Evolutionary conservation across 495 filamentous ascomycete genomes (phyloP).

Genomic region (Haplographium delicatum): DNA sequence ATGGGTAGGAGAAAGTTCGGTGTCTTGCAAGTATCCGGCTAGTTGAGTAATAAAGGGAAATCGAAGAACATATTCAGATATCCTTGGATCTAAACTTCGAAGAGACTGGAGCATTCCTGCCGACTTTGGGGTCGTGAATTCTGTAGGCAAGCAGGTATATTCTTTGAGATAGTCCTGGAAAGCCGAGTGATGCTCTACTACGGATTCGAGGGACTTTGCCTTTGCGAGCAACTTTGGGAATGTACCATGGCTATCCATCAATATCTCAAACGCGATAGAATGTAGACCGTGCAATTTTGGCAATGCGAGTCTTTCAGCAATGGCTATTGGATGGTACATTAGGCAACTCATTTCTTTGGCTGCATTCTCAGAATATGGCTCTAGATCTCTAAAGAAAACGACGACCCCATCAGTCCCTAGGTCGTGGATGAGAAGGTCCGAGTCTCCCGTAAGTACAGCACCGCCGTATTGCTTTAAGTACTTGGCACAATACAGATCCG

Average conservation of each 20-base stretch:
- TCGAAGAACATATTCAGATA: conserved; percentile 43
- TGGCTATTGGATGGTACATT: conserved; percentile 15
- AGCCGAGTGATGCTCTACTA: conserved; percentile 9
- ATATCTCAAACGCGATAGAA: conserved; percentile 36
- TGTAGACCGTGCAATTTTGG: conserved; percentile 23
- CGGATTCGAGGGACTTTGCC: conserved; percentile 21
- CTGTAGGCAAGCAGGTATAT: conserved; percentile 30
- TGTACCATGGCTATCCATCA: conserved; percentile 27
- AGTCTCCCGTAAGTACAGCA: conserved; percentile 59
- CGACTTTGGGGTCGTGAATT: background rate
- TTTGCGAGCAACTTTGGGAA: conserved; percentile 28
- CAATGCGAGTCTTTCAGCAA: conserved; percentile 18
- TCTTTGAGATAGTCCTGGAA: conserved; percentile 41
- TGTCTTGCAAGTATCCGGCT: conserved; percentile 3
- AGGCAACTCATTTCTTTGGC: background rate
- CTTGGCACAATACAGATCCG: conserved; percentile 61
- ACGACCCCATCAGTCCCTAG: conserved; percentile 53
- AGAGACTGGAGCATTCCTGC: background rate
- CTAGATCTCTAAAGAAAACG: conserved; percentile 51
- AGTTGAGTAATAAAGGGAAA: conserved; percentile 20
- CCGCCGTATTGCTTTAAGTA: conserved; percentile 42
- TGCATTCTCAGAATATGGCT: background rate
- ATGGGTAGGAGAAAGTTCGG: conserved; percentile 16
- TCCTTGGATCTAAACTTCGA: conserved; percentile 38
- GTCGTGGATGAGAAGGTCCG: conserved; percentile 67